Percentiles rank a stretch among this genome's conserved stretches.
These are phyloP conservation scores for Vachellia collinsii DNA, from an alignment of 306 rosid species.

Conservation along the genomic window DNA sequence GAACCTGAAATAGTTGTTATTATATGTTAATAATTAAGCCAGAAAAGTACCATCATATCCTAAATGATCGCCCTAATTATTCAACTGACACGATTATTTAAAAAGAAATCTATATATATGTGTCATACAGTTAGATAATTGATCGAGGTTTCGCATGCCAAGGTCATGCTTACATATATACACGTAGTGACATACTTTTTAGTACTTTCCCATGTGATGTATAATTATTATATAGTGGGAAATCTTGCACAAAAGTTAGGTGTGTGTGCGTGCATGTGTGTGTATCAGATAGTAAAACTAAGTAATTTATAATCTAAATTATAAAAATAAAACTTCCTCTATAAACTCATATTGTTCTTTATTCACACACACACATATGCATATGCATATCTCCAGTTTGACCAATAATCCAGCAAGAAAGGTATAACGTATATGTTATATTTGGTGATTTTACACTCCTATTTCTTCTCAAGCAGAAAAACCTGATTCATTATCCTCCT, in stretches of 20 bases:
- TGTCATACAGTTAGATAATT: neutral
- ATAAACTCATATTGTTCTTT: no score
- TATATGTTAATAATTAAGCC: neutral
- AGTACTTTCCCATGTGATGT: constrained; percentile 26
- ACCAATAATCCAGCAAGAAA: no score
- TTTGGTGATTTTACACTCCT: neutral
- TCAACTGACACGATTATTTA: constrained; percentile 3
- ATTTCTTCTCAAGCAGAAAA: neutral
- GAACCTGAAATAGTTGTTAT: neutral
- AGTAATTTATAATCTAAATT: no score
- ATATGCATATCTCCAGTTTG: no score
- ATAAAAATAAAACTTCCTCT: no score
- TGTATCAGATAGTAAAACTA: no score
- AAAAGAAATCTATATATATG: neutral
- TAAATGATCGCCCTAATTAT: neutral
- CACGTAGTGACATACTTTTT: constrained; percentile 26
- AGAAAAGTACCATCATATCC: neutral
- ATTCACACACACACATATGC: no score
- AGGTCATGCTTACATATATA: constrained; percentile 20
- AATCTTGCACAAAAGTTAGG: constrained; percentile 35
- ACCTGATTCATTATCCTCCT: no score
- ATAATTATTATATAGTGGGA: constrained; percentile 39
- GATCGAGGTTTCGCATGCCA: constrained; percentile 19
- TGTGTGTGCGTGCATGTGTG: neutral
- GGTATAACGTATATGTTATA: no score